Percentiles rank a stretch among this genome's conserved stretches.
Conservation (phyloP, 2,329 filamentous ascomycete species). For the Neocucurbitaria cava region DNA sequence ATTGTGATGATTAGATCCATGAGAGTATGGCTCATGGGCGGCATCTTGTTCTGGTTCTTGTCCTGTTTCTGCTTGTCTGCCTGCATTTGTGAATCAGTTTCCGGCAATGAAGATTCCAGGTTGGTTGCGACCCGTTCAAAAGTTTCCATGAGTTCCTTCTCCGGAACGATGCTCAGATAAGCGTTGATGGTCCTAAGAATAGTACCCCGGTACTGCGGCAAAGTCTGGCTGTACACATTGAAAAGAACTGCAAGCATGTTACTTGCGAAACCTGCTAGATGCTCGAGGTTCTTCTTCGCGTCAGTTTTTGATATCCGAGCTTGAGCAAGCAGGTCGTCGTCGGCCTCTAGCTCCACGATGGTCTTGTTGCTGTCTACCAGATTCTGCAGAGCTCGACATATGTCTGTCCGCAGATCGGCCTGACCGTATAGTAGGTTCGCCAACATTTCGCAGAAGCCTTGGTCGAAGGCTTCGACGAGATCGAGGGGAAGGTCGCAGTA, state of each 20-base stretch:
- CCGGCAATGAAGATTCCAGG: slow-evolving; percentile 15
- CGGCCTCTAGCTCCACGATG: slow-evolving; percentile 72
- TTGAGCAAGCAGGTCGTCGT: slow-evolving; percentile 77
- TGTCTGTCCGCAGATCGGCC: slow-evolving; percentile 81
- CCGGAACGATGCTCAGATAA: slow-evolving; percentile 86
- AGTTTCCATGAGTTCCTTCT: slow-evolving; percentile 43
- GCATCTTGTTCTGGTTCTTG: slow-evolving; percentile 74
- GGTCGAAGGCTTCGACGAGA: slow-evolving; percentile 73
- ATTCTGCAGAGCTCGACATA: slow-evolving; percentile 85
- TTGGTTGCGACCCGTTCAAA: slow-evolving; percentile 23
- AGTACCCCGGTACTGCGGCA: slow-evolving; percentile 88
- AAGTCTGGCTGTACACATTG: slow-evolving; percentile 96
- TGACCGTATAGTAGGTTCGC: slow-evolving; percentile 94
- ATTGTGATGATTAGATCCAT: slow-evolving; percentile 98
- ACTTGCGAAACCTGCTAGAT: slow-evolving; percentile 78
- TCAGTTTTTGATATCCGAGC: slow-evolving; percentile 77
- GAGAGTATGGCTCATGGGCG: slow-evolving; percentile 89
- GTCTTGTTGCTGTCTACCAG: slow-evolving; percentile 91
- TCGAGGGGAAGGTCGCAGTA: slow-evolving; percentile 95
- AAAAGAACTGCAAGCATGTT: slow-evolving; percentile 97
- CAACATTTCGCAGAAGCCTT: slow-evolving; percentile 85
- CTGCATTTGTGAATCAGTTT: slow-evolving; percentile 66
- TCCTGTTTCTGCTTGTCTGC: slow-evolving; percentile 67
- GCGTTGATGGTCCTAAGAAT: slow-evolving; percentile 95
- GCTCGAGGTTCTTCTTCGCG: slow-evolving; percentile 80